phyloP scores from a whole-genome alignment of 495 filamentous ascomycete genomes.

The Talaromyces thailandensis region DNA sequence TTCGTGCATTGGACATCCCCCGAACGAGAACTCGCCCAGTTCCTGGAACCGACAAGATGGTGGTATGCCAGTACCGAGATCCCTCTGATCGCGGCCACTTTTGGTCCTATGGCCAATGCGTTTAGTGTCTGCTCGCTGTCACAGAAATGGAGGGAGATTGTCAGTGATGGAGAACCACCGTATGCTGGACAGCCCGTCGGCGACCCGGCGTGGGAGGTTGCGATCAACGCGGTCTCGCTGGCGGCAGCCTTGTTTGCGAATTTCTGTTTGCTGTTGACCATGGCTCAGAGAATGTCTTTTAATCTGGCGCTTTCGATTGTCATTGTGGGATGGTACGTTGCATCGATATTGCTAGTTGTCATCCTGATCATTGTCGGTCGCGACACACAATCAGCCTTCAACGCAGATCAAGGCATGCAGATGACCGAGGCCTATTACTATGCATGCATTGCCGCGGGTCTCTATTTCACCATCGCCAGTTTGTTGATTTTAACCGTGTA shows the following conservation, averaged over 20 bases:
- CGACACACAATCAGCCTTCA: not conserved
- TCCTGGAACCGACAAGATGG: conserved; percentile 46
- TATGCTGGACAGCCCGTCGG: not conserved
- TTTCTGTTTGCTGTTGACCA: conserved; percentile 58
- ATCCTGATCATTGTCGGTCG: conserved; percentile 30
- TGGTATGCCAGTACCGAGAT: conserved; percentile 81
- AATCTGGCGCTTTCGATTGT: conserved; percentile 55
- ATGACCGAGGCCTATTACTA: conserved; percentile 71
- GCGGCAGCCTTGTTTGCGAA: conserved; percentile 63
- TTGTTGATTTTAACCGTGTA: conserved; percentile 62
- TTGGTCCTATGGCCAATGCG: conserved; percentile 75
- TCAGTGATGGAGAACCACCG: conserved; percentile 32
- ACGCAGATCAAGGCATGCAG: conserved; percentile 3
- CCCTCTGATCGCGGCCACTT: conserved; percentile 67
- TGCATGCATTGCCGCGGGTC: conserved; percentile 60
- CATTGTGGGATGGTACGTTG: conserved; percentile 55
- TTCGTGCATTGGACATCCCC: not conserved
- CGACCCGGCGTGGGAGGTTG: conserved; percentile 43
- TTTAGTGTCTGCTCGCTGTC: conserved; percentile 75
- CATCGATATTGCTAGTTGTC: conserved; percentile 54
- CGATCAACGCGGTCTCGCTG: conserved; percentile 68
- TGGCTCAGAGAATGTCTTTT: conserved; percentile 57
- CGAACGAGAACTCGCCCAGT: not conserved
- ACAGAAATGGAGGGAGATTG: conserved; percentile 58
- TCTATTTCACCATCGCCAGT: conserved; percentile 68